Evolutionary conservation across 257 asterid genomes (phyloP).

Genomic region (Thymus mandschuricus): DNA sequence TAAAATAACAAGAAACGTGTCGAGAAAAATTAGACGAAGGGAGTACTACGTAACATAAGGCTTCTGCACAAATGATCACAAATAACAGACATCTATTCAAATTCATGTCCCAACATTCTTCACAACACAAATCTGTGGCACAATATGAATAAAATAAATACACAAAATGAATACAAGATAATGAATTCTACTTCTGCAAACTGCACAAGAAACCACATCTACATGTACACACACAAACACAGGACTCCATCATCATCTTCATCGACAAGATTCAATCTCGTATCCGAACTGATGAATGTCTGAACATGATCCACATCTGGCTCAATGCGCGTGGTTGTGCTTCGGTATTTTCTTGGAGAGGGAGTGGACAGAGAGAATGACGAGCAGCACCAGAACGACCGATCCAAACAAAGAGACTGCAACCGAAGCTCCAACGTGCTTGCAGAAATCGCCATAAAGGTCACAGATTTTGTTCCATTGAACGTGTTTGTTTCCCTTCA

Average conservation of each 20-base stretch:
- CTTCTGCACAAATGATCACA: not conserved
- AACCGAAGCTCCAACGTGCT: slow-evolving; percentile 61
- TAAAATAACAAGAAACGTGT: no score
- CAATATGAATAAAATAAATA: not conserved
- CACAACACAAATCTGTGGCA: not conserved
- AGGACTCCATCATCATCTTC: not conserved
- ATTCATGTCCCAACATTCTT: not conserved
- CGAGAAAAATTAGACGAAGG: no score
- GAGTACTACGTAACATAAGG: no score
- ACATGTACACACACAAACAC: slow-evolving; percentile 36
- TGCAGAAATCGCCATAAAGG: slow-evolving; percentile 58
- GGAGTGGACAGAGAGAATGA: slow-evolving; percentile 56
- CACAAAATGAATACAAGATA: slow-evolving; percentile 18
- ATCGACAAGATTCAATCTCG: not conserved
- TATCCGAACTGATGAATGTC: not conserved
- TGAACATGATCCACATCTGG: not conserved
- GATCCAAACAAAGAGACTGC: slow-evolving; percentile 60
- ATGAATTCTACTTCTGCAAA: slow-evolving; percentile 13
- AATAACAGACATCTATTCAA: not conserved
- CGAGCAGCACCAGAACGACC: slow-evolving; percentile 49
- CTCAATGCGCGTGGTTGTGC: slow-evolving; percentile 35
- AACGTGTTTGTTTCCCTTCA: slow-evolving; percentile 64
- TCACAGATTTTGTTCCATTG: slow-evolving; percentile 65
- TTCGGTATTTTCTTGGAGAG: slow-evolving; percentile 72
- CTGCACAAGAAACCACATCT: slow-evolving; percentile 36